Percentiles rank a stretch among this genome's conserved stretches.
Evolutionary conservation across 345 rosid species (phyloP).

Genomic region (Luvunga scandens): DNA sequence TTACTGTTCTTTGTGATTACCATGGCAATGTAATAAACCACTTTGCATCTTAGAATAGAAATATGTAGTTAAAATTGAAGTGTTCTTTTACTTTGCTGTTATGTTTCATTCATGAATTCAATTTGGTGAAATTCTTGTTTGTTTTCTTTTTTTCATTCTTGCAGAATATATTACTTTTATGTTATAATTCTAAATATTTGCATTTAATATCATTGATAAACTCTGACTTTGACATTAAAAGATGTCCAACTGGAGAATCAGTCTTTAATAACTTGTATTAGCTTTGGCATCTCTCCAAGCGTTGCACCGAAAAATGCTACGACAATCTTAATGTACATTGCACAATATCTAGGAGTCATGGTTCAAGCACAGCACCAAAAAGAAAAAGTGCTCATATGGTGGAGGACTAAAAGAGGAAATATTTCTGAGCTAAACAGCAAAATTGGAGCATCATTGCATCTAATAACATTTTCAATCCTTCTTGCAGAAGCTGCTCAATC

Average conservation of each 20-base stretch:
- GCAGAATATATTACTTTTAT: neutral
- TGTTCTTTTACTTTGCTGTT: neutral
- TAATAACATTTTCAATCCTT: conserved; percentile 30
- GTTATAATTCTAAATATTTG: neutral
- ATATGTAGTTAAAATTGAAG: neutral
- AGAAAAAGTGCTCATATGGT: neutral
- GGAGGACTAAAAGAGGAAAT: neutral
- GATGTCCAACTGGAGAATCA: neutral
- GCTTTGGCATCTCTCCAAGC: neutral
- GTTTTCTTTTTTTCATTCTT: neutral
- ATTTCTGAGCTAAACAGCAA: neutral
- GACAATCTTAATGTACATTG: neutral
- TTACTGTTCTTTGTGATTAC: neutral
- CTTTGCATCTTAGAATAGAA: neutral
- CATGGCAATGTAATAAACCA: neutral
- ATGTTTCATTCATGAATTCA: neutral
- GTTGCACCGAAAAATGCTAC: neutral
- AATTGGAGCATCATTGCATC: conserved; percentile 1
- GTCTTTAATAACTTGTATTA: neutral
- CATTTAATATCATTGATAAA: neutral
- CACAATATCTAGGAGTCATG: neutral
- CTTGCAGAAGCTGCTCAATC: conserved; percentile 91
- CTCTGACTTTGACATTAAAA: neutral
- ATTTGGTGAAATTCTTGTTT: neutral
- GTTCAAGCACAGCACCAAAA: neutral